Evolutionary conservation across 1,284 basidiomycete species (phyloP).

Genomic region (Stygiomarasmius scandens): DNA sequence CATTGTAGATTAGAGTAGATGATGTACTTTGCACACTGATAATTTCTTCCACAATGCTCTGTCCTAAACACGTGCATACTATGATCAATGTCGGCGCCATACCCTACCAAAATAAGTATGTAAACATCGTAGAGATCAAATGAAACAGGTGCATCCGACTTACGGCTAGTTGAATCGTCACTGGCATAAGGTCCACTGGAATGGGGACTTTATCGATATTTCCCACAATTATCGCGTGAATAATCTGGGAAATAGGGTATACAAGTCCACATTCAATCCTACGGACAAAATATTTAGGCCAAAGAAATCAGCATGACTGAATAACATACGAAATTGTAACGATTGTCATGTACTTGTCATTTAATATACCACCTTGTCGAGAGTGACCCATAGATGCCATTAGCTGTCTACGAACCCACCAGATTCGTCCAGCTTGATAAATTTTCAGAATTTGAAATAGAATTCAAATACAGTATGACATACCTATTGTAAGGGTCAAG

Average conservation of each 20-base stretch:
- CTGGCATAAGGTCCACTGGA: not conserved
- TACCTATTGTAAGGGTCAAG: not conserved
- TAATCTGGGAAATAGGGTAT: not conserved
- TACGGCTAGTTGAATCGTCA: not conserved
- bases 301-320: not conserved
- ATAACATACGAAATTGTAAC: slow-evolving; percentile 1
- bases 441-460: not conserved
- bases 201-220: not conserved
- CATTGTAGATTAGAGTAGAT: no score
- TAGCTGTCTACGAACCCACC: not conserved
- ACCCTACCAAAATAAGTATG: not conserved
- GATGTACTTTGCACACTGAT: not conserved
- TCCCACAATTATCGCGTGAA: not conserved
- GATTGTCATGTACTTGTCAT: not conserved
- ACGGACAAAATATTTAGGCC: not conserved
- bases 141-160: no score
- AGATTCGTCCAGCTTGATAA: slow-evolving; percentile 6
- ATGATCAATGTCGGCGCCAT: slow-evolving; percentile 7
- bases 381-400: not conserved
- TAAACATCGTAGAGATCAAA: no score
- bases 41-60: not conserved
- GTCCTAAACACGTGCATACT: not conserved
- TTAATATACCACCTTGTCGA: not conserved
- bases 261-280: slow-evolving; percentile 5
- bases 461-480: not conserved